These are phyloP conservation scores for Dioszegia hungarica DNA, from an alignment of 768 basidiomycete species.

Conservation along the genomic window DNA sequence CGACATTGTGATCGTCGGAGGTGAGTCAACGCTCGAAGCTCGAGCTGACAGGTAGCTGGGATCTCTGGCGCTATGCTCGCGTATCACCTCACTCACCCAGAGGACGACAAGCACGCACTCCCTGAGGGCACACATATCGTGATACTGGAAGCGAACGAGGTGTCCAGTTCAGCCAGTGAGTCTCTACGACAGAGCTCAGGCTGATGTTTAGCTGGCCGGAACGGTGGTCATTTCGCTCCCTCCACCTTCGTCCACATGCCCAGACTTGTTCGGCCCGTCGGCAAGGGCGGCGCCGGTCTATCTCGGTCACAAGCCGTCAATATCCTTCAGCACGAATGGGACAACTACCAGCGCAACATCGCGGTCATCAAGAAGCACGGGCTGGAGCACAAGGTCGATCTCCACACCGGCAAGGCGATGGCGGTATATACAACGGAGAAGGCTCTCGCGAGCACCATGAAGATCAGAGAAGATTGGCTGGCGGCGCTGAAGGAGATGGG, in stretches of 20 bases:
- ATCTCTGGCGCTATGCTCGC: conserved; percentile 24
- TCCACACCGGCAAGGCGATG: conserved; percentile 21
- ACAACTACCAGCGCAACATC: conserved; percentile 23
- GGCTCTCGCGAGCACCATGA: background rate
- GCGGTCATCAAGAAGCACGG: conserved; percentile 25
- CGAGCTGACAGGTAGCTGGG: background rate
- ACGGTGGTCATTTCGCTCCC: conserved; percentile 30
- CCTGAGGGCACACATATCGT: background rate
- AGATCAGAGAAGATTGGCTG: background rate
- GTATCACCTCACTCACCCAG: conserved; percentile 26
- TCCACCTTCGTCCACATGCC: conserved; percentile 13
- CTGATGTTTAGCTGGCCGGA: conserved; percentile 19
- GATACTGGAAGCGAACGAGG: conserved; percentile 16
- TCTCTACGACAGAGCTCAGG: background rate
- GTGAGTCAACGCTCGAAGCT: conserved; percentile 7
- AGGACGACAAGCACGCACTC: conserved; percentile 12
- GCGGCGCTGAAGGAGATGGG: background rate
- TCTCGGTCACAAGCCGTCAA: conserved; percentile 22
- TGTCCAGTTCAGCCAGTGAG: conserved; percentile 25
- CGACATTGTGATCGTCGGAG: background rate
- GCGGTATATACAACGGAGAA: background rate
- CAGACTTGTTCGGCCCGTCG: conserved; percentile 12
- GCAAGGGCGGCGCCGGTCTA: conserved; percentile 30
- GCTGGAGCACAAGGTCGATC: conserved; percentile 25
- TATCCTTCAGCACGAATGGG: conserved; percentile 27